Evolutionary conservation across 2,329 filamentous ascomycete species (phyloP).

Genomic region (Calycina marina): DNA sequence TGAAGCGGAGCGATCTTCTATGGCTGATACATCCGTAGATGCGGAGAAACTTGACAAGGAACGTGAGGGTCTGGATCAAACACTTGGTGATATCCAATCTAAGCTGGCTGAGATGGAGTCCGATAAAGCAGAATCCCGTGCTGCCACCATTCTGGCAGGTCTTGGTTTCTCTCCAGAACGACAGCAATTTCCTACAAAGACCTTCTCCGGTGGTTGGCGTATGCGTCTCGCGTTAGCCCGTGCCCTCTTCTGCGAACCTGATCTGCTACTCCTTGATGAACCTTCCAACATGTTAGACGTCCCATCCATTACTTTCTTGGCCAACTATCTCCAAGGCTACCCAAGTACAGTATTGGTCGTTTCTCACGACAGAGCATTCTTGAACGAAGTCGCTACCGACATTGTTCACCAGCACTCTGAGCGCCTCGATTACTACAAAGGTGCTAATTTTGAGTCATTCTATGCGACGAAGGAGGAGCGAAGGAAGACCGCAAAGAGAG

Average conservation of each 20-base stretch:
- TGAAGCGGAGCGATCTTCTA: constrained; percentile 58
- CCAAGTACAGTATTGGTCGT: constrained; percentile 92
- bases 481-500: constrained; percentile 87
- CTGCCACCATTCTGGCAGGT: constrained; percentile 90
- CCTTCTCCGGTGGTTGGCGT: constrained; percentile 98
- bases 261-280: constrained; percentile 91
- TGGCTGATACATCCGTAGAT: constrained; percentile 88
- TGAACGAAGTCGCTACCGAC: constrained; percentile 98
- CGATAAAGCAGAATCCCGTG: constrained; percentile 90
- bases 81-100: constrained; percentile 76
- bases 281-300: constrained; percentile 99
- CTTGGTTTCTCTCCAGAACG: constrained; percentile 90
- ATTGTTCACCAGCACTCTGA: constrained; percentile 98
- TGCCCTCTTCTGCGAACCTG: constrained; percentile 95
- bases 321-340: constrained; percentile 86
- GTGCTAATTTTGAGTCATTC: constrained; percentile 93
- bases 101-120: constrained; percentile 98
- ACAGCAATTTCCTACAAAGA: constrained; percentile 87
- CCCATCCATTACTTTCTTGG: constrained; percentile 96
- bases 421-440: constrained; percentile 94
- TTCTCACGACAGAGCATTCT: constrained; percentile 95
- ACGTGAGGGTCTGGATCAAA: constrained; percentile 78
- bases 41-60: constrained; percentile 74
- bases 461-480: constrained; percentile 96
- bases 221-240: constrained; percentile 92